phyloP scores from a whole-genome alignment of 148 eudicot genomes.

The Rhododendron griersonianum region DNA sequence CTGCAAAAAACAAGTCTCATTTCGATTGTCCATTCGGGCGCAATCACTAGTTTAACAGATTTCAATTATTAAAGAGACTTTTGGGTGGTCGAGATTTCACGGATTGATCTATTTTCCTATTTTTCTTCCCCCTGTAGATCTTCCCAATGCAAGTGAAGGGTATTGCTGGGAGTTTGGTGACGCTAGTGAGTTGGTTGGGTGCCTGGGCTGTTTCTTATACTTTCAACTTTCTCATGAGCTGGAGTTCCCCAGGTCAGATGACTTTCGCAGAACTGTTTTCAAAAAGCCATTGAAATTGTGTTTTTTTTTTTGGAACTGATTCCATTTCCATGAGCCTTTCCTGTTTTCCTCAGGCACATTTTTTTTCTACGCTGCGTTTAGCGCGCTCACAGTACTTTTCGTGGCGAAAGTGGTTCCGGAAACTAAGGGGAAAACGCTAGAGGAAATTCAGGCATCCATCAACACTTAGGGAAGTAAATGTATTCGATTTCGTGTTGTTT shows the following conservation, averaged over 20 bases:
- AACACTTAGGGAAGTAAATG: conserved; percentile 9
- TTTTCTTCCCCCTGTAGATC: conserved; percentile 29
- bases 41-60: not conserved
- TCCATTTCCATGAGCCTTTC: not conserved
- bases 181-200: conserved; percentile 76
- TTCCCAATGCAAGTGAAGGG: conserved; percentile 84
- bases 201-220: conserved; percentile 85
- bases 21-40: not conserved
- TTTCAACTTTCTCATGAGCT: conserved; percentile 76
- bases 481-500: not conserved
- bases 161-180: conserved; percentile 73
- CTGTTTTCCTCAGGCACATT: conserved; percentile 50
- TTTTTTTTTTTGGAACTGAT: not conserved
- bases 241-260: conserved; percentile 63
- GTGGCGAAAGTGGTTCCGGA: conserved; percentile 71
- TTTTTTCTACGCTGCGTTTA: conserved; percentile 40
- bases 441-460: conserved; percentile 59
- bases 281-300: not conserved
- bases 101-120: not conserved
- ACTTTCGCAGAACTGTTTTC: not conserved
- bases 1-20: not conserved
- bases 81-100: not conserved
- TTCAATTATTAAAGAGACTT: no score
- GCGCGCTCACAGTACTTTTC: conserved; percentile 43
- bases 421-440: conserved; percentile 73